phyloP scores from a whole-genome alignment of 176 grass and related monocot genomes.

The Dactylis glomerata region DNA sequence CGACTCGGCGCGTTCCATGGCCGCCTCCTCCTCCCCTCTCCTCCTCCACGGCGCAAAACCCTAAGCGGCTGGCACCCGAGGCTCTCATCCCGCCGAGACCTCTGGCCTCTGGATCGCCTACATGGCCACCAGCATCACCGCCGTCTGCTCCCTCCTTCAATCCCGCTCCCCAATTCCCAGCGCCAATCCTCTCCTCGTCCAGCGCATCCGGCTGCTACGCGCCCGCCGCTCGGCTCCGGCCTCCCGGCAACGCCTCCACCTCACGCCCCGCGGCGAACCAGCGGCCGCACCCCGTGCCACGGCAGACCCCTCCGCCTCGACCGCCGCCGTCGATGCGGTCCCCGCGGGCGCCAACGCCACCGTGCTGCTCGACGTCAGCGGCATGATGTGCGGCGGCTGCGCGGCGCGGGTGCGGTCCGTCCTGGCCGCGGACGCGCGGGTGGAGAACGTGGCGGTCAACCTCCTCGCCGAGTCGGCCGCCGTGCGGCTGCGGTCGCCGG shows the following conservation, averaged over 20 bases:
- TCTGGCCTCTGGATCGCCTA: not conserved
- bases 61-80: constrained; percentile 1
- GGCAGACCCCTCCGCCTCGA: constrained; percentile 39
- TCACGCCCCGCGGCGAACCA: not conserved
- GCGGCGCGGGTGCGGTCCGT: constrained; percentile 78
- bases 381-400: constrained; percentile 98
- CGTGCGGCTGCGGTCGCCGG: constrained; percentile 47
- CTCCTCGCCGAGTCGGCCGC: constrained; percentile 86
- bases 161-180: not conserved
- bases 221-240: constrained; percentile 3
- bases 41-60: not conserved
- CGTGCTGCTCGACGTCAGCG: constrained; percentile 77
- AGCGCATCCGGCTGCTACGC: constrained; percentile 18
- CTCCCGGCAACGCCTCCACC: not conserved
- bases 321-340: constrained; percentile 25
- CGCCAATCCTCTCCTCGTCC: not conserved
- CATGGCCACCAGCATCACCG: constrained; percentile 22
- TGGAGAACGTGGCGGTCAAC: constrained; percentile 76
- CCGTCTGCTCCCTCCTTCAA: not conserved
- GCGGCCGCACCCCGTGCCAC: not conserved
- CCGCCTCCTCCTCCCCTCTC: constrained; percentile 16
- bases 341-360: constrained; percentile 8
- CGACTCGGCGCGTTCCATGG: constrained; percentile 44
- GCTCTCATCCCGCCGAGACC: not conserved
- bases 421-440: constrained; percentile 65